Conservation (phyloP, 495 filamentous ascomycete genomes). For the Neurospora tetrasperma region DNA sequence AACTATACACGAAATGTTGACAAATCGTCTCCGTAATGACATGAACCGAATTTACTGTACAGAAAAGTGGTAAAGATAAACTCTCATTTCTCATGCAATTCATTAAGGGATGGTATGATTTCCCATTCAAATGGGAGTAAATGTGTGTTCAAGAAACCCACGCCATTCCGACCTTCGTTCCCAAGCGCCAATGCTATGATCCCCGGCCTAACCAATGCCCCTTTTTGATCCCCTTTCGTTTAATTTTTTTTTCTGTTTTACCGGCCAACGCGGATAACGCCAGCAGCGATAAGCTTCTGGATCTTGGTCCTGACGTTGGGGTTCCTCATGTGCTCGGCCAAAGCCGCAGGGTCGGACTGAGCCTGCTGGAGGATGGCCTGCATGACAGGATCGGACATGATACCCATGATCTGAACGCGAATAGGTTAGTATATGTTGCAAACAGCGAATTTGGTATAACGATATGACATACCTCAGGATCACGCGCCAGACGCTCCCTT, state of each 20-base stretch:
- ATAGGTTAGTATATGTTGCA: constrained; percentile 22
- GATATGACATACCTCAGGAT: constrained; percentile 72
- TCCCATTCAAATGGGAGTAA: background rate
- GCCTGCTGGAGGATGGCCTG: constrained; percentile 94
- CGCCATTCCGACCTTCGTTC: background rate
- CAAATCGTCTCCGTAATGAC: background rate
- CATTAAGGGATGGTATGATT: background rate
- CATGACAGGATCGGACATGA: constrained; percentile 94
- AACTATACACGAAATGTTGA: background rate
- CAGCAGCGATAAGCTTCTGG: constrained; percentile 83
- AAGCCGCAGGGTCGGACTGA: constrained; percentile 80
- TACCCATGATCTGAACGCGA: constrained; percentile 60
- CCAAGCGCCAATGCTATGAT: background rate
- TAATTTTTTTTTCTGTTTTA: constrained; percentile 11
- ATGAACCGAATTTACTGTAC: background rate
- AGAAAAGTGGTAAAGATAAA: background rate
- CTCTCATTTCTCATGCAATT: constrained; percentile 7
- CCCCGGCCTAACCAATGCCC: background rate
- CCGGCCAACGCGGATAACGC: constrained; percentile 75
- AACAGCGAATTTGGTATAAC: background rate
- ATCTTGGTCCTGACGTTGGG: constrained; percentile 71
- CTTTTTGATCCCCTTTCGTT: background rate
- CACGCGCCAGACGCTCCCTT: constrained; percentile 77
- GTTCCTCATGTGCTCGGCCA: constrained; percentile 97
- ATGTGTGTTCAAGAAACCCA: background rate